Conservation (phyloP, 495 filamentous ascomycete genomes). For the Hyaloscypha hepaticicola region DNA sequence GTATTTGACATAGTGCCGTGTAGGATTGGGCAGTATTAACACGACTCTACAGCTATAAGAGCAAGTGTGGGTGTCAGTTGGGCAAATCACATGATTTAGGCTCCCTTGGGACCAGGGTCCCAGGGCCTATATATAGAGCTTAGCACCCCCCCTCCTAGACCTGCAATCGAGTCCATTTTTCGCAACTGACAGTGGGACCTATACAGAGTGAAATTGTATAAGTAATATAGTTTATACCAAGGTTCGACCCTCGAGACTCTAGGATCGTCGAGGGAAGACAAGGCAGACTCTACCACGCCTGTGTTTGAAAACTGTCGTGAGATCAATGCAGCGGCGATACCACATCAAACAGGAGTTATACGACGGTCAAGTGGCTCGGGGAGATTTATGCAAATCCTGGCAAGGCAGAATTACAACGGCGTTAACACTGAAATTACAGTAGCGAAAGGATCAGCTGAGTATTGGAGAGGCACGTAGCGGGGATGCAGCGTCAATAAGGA, state of each 20-base stretch:
- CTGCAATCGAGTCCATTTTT: too few species aligned
- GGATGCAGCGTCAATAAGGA: neutral
- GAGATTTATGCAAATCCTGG: too few species aligned
- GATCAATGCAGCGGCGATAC: neutral
- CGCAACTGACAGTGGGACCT: too few species aligned
- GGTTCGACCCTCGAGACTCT: neutral
- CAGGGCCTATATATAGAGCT: too few species aligned
- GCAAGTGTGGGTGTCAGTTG: neutral
- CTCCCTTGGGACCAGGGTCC: too few species aligned
- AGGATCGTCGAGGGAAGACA: neutral
- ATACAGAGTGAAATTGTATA: constrained; percentile 4
- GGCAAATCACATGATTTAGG: too few species aligned
- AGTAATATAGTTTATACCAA: neutral
- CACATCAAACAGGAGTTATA: neutral
- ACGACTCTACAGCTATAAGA: constrained; percentile 6
- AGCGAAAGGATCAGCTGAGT: too few species aligned
- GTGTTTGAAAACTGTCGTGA: neutral
- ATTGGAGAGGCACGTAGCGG: too few species aligned
- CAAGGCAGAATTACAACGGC: too few species aligned
- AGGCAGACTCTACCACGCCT: neutral
- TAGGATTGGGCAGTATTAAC: neutral
- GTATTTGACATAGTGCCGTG: neutral
- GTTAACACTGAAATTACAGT: too few species aligned
- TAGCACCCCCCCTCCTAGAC: too few species aligned
- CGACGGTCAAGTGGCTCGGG: too few species aligned